phyloP scores from a whole-genome alignment of 129 eudicot species.

The Pseudognaphalium luteoalbum region DNA sequence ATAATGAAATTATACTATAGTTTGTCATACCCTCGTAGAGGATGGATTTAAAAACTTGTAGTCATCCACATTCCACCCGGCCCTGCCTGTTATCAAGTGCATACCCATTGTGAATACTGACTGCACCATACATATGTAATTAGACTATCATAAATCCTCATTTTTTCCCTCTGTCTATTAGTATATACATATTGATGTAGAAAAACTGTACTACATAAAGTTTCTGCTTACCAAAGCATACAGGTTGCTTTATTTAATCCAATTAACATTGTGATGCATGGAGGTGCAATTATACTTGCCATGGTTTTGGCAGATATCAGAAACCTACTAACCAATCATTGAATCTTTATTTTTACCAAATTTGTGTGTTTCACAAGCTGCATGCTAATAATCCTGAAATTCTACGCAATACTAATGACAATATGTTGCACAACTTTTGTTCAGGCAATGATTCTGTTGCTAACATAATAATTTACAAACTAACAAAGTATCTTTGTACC shows the following conservation, averaged over 20 bases:
- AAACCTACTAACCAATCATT: constrained; percentile 39
- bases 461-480: constrained; percentile 24
- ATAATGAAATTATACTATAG: too few species aligned
- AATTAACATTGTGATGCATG: constrained; percentile 32
- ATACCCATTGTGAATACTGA: too few species aligned
- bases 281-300: constrained; percentile 37
- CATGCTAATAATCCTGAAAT: constrained; percentile 41
- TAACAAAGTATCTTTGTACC: constrained; percentile 18
- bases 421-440: constrained; percentile 41
- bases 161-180: background rate
- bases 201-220: constrained; percentile 11
- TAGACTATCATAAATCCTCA: constrained; percentile 1
- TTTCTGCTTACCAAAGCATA: constrained; percentile 32
- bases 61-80: too few species aligned
- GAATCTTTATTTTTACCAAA: constrained; percentile 18
- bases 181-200: constrained; percentile 1
- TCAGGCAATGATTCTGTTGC: constrained; percentile 49
- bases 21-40: too few species aligned
- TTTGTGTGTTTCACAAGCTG: constrained; percentile 39
- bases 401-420: constrained; percentile 37
- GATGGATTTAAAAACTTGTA: too few species aligned
- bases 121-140: background rate
- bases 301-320: constrained; percentile 23
- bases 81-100: too few species aligned
- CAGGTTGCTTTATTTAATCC: constrained; percentile 23